A percentile compares a stretch with the other conserved stretches of the same genome.
Conservation (phyloP, 2,329 filamentous ascomycete genomes). For the Arachnomyces sp. region DNA sequence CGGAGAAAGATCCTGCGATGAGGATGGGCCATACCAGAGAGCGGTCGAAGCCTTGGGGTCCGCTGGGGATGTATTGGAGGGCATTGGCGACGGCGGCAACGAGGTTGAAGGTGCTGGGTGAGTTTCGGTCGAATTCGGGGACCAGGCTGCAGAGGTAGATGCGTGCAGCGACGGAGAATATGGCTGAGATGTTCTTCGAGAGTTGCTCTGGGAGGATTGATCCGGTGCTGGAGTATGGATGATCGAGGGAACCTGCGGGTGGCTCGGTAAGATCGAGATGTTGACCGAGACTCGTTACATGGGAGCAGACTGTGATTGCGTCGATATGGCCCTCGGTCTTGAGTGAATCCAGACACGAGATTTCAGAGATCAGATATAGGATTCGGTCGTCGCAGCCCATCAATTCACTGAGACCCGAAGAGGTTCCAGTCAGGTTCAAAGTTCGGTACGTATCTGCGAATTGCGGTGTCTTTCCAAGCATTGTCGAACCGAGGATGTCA, state of each 20-base stretch:
- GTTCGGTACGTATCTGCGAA: conserved; percentile 95
- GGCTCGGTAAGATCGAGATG: conserved; percentile 78
- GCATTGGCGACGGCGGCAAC: conserved; percentile 69
- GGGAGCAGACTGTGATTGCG: conserved; percentile 76
- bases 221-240: conserved; percentile 56
- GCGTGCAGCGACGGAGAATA: conserved; percentile 85
- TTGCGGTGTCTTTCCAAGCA: conserved; percentile 74
- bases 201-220: conserved; percentile 75
- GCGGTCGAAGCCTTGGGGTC: conserved; percentile 76
- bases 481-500: conserved; percentile 90
- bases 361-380: conserved; percentile 98
- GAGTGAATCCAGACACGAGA: conserved; percentile 86
- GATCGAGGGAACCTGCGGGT: conserved; percentile 53
- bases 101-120: conserved; percentile 66
- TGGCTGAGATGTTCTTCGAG: conserved; percentile 76
- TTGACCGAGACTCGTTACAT: conserved; percentile 78
- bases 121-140: conserved; percentile 71
- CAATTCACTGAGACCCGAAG: conserved; percentile 75
- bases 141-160: conserved; percentile 97
- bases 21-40: conserved; percentile 90
- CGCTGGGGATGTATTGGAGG: conserved; percentile 75
- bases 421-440: conserved; percentile 64
- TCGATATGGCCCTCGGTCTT: conserved; percentile 72
- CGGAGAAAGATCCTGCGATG: conserved; percentile 72
- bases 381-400: conserved; percentile 97